Base-by-base conservation (phyloP, 345 rosid genomes). In the Acer saccharum region DNA sequence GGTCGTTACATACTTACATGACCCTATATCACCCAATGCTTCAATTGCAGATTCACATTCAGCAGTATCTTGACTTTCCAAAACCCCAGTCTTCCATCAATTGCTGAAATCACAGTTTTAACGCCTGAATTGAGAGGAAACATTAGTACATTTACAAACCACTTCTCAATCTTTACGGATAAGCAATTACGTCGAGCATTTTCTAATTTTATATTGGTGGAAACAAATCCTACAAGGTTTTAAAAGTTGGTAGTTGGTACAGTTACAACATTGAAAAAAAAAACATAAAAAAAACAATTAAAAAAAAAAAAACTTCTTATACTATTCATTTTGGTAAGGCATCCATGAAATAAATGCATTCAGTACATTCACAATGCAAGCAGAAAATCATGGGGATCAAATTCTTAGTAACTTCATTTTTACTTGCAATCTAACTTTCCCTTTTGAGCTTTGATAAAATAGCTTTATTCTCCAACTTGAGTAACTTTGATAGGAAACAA, bases 21-120 rank as follows among this genome's bases (percentile, higher is more conserved):
- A 86, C 57, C 99, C 99, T 73, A 93, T 90, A 80, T 89, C 92
- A 81, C 97, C 97, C 84, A 95, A 83, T 71, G 97, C 92, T 82
- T 93, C 99, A 81, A 95, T 81, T 68, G 94, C 94, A 79, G 89
- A 81, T 90, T 92, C 97, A 77, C 82, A 82, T 84, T 90, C 97
- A 81, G 92, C 84, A 25, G 79, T 9, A 82, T 91, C 91, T 83
- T 81, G 83, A 83, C 29, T 80, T 68, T 80, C 89, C 54, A 68
- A 78, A 83, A 75, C 72, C 81, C 87, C 65, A 95, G 84, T 73
- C 88, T 84, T 73, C 83, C 87, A 84, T 84, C 90, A 86, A 95
- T 86, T 75, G 93, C 91, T 69, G 92, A 87, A 81, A 95, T 82
- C 82, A 92, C 77, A 71, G 84, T 69, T 79, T 78, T 81, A 79